Evolutionary conservation across 139 green algal genomes (phyloP).

Genomic region (Ostreobium quekettii): DNA sequence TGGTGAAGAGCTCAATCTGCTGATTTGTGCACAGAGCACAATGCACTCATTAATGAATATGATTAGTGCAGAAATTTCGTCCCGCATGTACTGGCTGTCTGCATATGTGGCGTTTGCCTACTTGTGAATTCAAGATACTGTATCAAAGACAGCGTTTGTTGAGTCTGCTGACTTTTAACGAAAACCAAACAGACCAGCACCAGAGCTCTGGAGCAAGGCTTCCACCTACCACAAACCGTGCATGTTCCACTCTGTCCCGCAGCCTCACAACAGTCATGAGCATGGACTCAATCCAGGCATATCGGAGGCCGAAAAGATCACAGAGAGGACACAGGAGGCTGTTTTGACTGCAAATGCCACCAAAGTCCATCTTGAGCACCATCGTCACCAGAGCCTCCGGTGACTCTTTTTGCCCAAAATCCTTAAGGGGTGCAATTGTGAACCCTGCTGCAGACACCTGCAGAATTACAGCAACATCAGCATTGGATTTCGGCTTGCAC

Average conservation of each 20-base stretch:
- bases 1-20: too few species aligned
- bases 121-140: too few species aligned
- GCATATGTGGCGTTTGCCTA: too few species aligned
- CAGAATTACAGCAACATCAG: too few species aligned
- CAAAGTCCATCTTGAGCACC: slow-evolving; percentile 15
- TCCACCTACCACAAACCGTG: slow-evolving; percentile 3
- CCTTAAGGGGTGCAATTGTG: slow-evolving; percentile 12
- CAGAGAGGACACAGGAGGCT: not conserved
- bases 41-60: too few species aligned
- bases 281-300: slow-evolving; percentile 16
- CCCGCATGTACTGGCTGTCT: too few species aligned
- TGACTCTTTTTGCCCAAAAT: slow-evolving; percentile 1
- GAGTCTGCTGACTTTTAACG: too few species aligned
- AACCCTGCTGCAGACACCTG: slow-evolving; percentile 1
- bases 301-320: not conserved
- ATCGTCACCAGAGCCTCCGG: slow-evolving; percentile 13
- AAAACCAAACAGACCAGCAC: not conserved
- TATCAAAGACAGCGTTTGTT: too few species aligned
- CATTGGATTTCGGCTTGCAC: too few species aligned
- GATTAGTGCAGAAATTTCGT: too few species aligned
- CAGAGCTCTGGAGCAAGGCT: not conserved
- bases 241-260: slow-evolving; percentile 10
- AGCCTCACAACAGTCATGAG: slow-evolving; percentile 14
- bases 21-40: too few species aligned
- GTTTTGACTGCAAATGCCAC: not conserved